Conservation (phyloP, 1,284 basidiomycete genomes). For the Ceratobasidium theobromae region DNA sequence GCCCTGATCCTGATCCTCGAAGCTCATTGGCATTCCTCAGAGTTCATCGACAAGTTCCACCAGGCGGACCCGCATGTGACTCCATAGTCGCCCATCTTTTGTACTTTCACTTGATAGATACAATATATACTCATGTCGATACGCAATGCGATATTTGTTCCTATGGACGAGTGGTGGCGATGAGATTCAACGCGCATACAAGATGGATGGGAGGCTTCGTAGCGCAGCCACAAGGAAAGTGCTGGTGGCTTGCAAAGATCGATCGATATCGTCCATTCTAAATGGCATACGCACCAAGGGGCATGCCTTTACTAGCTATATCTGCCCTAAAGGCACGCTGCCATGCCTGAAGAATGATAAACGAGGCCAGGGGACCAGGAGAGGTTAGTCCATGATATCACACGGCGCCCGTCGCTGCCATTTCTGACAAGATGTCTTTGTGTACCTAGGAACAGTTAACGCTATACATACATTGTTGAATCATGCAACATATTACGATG, state of each 20-base stretch:
- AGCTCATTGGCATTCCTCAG: background rate
- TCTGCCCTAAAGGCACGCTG: background rate
- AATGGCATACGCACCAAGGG: background rate
- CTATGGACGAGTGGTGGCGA: background rate
- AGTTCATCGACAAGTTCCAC: slow-evolving; percentile 24
- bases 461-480: background rate
- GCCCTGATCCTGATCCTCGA: background rate
- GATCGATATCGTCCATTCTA: slow-evolving; percentile 8
- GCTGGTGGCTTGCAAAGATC: background rate
- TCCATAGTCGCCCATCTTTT: background rate
- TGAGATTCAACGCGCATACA: slow-evolving; percentile 14
- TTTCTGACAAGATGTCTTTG: no score
- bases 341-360: background rate
- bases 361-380: background rate
- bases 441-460: background rate
- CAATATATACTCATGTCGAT: no score
- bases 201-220: background rate
- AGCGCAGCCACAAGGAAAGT: background rate
- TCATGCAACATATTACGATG: background rate
- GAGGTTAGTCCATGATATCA: background rate
- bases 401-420: no score
- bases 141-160: no score
- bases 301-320: background rate
- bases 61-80: background rate
- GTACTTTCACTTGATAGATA: background rate